Evolutionary conservation across 192 early-diverging fungal species (phyloP).

Genomic region (Podila epicladia): DNA sequence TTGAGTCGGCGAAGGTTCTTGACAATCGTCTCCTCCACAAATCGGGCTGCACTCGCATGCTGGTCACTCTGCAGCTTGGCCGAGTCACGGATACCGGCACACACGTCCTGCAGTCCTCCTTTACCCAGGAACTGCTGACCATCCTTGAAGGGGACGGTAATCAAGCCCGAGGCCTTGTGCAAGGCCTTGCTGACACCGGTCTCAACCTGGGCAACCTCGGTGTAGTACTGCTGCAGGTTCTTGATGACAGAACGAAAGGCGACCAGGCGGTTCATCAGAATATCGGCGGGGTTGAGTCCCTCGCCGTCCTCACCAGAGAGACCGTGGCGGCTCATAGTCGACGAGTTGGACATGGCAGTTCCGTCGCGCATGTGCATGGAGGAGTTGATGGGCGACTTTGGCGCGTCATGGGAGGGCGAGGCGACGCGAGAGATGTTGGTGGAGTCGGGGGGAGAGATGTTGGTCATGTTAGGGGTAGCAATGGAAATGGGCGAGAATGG

Average conservation of each 20-base stretch:
- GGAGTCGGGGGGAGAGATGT: conserved; percentile 18
- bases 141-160: conserved; percentile 48
- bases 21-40: conserved; percentile 46
- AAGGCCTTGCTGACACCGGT: conserved; percentile 27
- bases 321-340: conserved; percentile 32
- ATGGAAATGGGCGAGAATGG: conserved; percentile 28
- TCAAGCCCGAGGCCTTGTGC: conserved; percentile 34
- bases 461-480: conserved; percentile 17
- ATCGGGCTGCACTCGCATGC: conserved; percentile 44
- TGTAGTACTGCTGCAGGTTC: conserved; percentile 48
- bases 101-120: conserved; percentile 51
- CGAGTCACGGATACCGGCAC: conserved; percentile 38
- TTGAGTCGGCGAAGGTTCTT: conserved; percentile 46
- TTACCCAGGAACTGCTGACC: conserved; percentile 47
- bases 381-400: conserved; percentile 24
- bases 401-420: conserved; percentile 17
- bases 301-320: conserved; percentile 32
- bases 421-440: conserved; percentile 12
- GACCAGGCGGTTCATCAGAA: conserved; percentile 49
- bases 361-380: conserved; percentile 32
- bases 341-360: conserved; percentile 34
- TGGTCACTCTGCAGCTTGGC: conserved; percentile 47
- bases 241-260: conserved; percentile 51
- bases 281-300: conserved; percentile 51
- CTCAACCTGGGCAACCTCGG: conserved; percentile 50